These are phyloP conservation scores for Pinus tabuliformis DNA, from an alignment of 75 land plant genomes.

Conservation along the genomic window DNA sequence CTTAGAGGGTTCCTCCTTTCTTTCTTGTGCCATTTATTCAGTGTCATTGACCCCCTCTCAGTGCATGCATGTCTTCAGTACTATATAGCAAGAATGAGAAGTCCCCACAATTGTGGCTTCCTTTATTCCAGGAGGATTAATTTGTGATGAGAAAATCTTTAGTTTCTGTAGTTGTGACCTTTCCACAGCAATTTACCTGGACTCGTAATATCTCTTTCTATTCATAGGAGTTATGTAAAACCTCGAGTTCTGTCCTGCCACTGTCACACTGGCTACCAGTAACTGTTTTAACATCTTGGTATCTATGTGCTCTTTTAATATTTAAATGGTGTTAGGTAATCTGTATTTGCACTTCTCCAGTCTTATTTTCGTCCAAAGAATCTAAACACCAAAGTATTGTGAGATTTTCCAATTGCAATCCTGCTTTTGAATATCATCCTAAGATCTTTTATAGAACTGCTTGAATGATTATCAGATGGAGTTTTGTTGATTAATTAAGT, in stretches of 20 bases:
- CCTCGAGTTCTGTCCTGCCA: background rate
- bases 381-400: background rate
- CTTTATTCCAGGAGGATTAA: no score
- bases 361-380: background rate
- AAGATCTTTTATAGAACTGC: background rate
- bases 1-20: no score
- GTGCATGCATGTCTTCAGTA: no score
- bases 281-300: background rate
- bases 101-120: no score
- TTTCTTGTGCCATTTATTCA: no score
- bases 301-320: background rate
- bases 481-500: background rate
- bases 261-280: background rate
- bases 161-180: no score
- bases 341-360: background rate
- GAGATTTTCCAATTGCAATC: constrained; percentile 1
- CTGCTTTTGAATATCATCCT: background rate
- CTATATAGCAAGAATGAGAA: no score
- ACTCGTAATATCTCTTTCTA: background rate
- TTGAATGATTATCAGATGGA: background rate
- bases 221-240: background rate
- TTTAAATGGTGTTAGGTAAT: background rate
- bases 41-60: no score
- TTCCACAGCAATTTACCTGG: no score
- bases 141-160: no score